Evolutionary conservation across 2,329 filamentous ascomycete species (phyloP).

Genomic region (Rugonectria rugulosa): DNA sequence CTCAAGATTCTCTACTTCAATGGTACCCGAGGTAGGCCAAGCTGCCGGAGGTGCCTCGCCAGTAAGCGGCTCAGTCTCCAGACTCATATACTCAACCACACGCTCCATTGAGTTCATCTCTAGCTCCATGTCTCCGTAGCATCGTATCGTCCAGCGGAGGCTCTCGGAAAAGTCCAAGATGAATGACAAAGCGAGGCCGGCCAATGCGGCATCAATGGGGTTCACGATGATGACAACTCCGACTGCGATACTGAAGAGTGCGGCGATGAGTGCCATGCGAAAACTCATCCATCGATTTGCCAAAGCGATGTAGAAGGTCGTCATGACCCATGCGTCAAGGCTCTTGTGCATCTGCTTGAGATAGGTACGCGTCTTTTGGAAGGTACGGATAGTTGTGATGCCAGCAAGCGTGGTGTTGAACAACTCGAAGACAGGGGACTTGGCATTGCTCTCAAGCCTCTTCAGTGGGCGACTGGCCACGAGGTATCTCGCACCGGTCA

Average conservation of each 20-base stretch:
- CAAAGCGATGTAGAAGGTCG: constrained; percentile 71
- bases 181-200: constrained; percentile 78
- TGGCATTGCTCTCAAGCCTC: constrained; percentile 76
- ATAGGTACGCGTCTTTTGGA: constrained; percentile 71
- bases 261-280: constrained; percentile 73
- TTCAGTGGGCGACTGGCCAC: constrained; percentile 75
- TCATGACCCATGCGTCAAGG: constrained; percentile 72
- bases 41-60: constrained; percentile 69
- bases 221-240: constrained; percentile 68
- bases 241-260: constrained; percentile 70
- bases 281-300: constrained; percentile 80
- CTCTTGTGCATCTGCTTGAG: constrained; percentile 71
- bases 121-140: constrained; percentile 74
- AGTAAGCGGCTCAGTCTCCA: constrained; percentile 71
- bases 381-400: constrained; percentile 77
- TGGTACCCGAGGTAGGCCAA: constrained; percentile 76
- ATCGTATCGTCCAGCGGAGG: constrained; percentile 69
- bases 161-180: constrained; percentile 70
- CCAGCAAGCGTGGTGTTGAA: constrained; percentile 76
- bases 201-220: constrained; percentile 71
- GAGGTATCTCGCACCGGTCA: constrained; percentile 68
- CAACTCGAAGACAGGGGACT: constrained; percentile 80
- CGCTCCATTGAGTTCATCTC: constrained; percentile 81
- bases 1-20: constrained; percentile 76
- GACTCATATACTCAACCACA: constrained; percentile 75